Evolutionary conservation across 2,329 filamentous ascomycete genomes (phyloP).

Genomic region (Beauveria asiatica): DNA sequence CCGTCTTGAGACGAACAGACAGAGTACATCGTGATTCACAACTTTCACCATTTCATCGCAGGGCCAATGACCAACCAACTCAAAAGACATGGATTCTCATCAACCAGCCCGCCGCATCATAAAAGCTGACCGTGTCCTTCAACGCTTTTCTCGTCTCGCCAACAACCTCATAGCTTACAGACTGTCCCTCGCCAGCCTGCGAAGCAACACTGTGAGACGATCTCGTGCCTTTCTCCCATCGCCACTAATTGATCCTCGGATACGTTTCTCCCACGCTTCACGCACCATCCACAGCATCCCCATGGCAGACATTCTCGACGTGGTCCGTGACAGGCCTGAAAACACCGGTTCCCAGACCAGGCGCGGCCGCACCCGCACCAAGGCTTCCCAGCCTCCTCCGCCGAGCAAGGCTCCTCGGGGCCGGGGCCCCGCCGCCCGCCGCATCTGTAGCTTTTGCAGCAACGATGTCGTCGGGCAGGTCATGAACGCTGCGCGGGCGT

Average conservation of each 20-base stretch:
- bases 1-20: too few relatives aligned
- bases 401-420: neutral
- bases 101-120: too few relatives aligned
- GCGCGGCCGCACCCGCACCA: neutral
- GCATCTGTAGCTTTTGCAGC: conserved; percentile 15
- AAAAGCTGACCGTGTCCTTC: too few relatives aligned
- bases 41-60: too few relatives aligned
- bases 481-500: conserved; percentile 8
- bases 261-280: too few relatives aligned
- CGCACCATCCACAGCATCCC: neutral
- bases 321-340: neutral
- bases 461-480: conserved; percentile 1
- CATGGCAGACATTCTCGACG: neutral
- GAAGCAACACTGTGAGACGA: neutral
- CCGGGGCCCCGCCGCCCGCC: neutral
- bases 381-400: neutral
- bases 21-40: too few relatives aligned
- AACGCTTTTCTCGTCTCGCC: neutral
- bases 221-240: too few relatives aligned
- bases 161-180: neutral
- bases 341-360: neutral
- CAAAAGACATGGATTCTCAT: too few relatives aligned
- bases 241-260: too few relatives aligned
- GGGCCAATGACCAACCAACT: neutral
- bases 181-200: neutral